Evolutionary conservation across 2,329 filamentous ascomycete species (phyloP).

Genomic region (Arthroderma sp.): DNA sequence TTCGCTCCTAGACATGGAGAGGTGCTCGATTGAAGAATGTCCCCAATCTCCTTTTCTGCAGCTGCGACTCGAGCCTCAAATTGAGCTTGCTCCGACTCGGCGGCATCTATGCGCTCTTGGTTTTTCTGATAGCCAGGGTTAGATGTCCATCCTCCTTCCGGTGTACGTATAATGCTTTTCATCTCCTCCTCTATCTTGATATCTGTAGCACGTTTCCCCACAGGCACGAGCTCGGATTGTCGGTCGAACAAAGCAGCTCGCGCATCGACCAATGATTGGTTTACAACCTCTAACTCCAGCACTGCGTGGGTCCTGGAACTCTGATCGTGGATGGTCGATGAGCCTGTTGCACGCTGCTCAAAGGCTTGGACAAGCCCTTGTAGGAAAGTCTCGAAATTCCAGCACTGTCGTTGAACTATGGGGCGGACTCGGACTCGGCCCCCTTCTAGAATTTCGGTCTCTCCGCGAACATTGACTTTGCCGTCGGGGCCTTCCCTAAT

Average conservation of each 20-base stretch:
- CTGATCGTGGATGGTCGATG: conserved; percentile 31
- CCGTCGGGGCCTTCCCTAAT: conserved; percentile 31
- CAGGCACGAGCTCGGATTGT: conserved; percentile 33
- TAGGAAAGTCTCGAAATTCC: conserved; percentile 23
- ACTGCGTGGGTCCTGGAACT: conserved; percentile 35
- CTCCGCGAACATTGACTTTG: conserved; percentile 28
- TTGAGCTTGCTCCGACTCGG: conserved; percentile 25
- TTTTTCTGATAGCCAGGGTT: conserved; percentile 25
- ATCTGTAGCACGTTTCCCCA: conserved; percentile 31
- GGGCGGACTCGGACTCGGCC: conserved; percentile 32
- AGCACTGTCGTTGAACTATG: conserved; percentile 24
- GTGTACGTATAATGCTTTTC: conserved; percentile 16
- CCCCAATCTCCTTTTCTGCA: conserved; percentile 22
- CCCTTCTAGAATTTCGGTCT: conserved; percentile 28
- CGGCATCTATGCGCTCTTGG: conserved; percentile 27
- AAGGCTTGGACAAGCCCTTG: conserved; percentile 19
- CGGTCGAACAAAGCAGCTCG: conserved; percentile 28
- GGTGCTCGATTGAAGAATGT: conserved; percentile 13
- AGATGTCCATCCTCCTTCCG: conserved; percentile 21
- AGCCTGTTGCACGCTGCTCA: conserved; percentile 20
- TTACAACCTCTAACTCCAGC: conserved; percentile 32
- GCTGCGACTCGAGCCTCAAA: conserved; percentile 22
- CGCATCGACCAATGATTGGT: conserved; percentile 21
- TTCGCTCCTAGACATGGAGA: conserved; percentile 27
- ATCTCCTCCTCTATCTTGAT: conserved; percentile 28